Conservation (phyloP, 2,329 filamentous ascomycete species). For the Aphanocladium album region DNA sequence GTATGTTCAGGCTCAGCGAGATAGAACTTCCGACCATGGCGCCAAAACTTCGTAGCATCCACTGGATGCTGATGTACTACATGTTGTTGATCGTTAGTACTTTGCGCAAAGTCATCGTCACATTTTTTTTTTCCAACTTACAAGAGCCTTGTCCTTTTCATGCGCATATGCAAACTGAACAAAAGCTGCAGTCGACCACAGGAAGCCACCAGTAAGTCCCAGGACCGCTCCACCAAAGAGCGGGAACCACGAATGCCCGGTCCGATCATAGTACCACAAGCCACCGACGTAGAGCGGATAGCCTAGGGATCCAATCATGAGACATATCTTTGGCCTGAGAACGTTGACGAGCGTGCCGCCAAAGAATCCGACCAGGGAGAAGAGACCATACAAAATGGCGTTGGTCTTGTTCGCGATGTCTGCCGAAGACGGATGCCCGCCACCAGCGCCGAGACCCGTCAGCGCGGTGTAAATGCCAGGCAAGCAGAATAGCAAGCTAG, state of each 20-base stretch:
- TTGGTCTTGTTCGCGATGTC: constrained; percentile 17
- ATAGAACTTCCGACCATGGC: constrained; percentile 13
- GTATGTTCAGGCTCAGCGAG: constrained; percentile 9
- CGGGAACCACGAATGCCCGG: constrained; percentile 16
- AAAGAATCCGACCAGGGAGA: constrained; percentile 14
- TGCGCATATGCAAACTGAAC: constrained; percentile 12
- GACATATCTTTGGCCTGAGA: constrained; percentile 15
- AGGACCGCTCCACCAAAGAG: constrained; percentile 18
- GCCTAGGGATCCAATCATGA: constrained; percentile 17
- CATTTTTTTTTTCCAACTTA: not conserved
- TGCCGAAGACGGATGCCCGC: constrained; percentile 15
- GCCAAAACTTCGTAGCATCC: constrained; percentile 9
- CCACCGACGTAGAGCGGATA: constrained; percentile 19
- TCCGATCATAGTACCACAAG: constrained; percentile 19
- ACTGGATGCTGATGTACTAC: constrained; percentile 13
- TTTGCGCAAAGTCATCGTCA: not conserved
- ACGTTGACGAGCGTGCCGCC: constrained; percentile 17
- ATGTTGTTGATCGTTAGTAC: not conserved
- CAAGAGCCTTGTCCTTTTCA: constrained; percentile 13
- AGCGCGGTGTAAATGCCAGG: constrained; percentile 21
- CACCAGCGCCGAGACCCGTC: constrained; percentile 21
- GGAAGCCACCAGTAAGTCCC: constrained; percentile 15
- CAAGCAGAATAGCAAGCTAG: constrained; percentile 18
- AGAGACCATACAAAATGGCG: constrained; percentile 17
- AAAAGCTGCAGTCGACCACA: constrained; percentile 16